These are phyloP conservation scores for Fraxinus velutina DNA, from an alignment of 305 asterid species.

Conservation along the genomic window DNA sequence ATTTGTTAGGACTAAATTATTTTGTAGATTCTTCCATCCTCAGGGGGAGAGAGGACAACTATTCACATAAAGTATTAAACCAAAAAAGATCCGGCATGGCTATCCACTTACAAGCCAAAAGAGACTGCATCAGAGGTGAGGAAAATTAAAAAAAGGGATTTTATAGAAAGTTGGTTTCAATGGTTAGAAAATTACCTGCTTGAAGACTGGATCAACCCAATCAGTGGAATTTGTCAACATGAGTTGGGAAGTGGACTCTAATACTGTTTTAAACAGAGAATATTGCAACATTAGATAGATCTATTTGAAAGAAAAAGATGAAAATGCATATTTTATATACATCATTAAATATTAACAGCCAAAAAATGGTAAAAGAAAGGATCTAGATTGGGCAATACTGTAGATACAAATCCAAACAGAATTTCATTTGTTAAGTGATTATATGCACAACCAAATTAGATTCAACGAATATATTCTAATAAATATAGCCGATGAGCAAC, in stretches of 20 bases:
- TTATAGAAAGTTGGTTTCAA: background rate
- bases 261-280: constrained; percentile 21
- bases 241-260: constrained; percentile 31
- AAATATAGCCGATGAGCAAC: background rate
- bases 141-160: background rate
- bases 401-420: background rate
- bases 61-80: background rate
- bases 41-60: background rate
- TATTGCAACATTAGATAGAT: background rate
- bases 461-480: background rate
- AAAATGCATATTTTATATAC: background rate
- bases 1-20: background rate
- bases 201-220: constrained; percentile 35
- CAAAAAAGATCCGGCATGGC: background rate
- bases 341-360: background rate
- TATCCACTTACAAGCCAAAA: background rate
- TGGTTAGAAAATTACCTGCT: constrained; percentile 27
- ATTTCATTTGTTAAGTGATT: background rate
- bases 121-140: background rate
- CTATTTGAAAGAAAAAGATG: background rate
- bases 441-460: background rate
- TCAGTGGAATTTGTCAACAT: constrained; percentile 27
- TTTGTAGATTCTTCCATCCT: background rate
- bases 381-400: background rate
- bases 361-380: background rate